phyloP scores from a whole-genome alignment of 2,329 filamentous ascomycete species.

The Colletotrichum sp. region DNA sequence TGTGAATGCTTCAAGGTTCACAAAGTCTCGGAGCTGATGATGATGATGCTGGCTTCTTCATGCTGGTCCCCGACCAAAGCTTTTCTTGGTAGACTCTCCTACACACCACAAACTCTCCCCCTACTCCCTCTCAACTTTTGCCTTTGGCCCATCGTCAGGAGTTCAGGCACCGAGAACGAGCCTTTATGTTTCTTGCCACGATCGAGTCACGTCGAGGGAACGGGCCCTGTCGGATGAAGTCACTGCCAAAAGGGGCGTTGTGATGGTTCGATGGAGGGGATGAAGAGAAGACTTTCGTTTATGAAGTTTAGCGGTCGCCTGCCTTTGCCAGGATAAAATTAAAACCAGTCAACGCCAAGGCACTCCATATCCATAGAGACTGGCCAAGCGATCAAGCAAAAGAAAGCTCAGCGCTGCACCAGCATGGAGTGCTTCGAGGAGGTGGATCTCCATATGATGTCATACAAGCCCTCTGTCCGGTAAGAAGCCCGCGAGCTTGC shows the following conservation, averaged over 20 bases:
- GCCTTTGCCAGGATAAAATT: neutral
- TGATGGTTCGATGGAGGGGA: neutral
- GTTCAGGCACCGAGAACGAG: conserved; percentile 2
- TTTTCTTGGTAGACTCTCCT: neutral
- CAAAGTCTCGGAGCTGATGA: neutral
- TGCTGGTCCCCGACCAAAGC: neutral
- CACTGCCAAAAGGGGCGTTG: neutral
- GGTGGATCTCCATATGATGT: neutral
- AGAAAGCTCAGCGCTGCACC: neutral
- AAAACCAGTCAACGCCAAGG: neutral
- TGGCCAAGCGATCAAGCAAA: neutral
- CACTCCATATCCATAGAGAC: too few species aligned
- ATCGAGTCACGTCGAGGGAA: neutral
- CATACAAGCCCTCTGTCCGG: neutral
- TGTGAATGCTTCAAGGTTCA: neutral
- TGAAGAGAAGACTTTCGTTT: neutral
- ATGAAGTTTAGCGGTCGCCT: neutral
- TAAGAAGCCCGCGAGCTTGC: neutral
- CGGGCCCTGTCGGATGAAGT: neutral
- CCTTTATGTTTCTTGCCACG: neutral
- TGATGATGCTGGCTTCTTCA: conserved; percentile 3
- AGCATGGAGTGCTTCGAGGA: neutral
- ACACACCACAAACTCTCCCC: conserved; percentile 3
- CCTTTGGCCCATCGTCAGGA: neutral
- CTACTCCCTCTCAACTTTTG: neutral